phyloP scores from a whole-genome alignment of 768 basidiomycete genomes.

The Boletus coccyginus region DNA sequence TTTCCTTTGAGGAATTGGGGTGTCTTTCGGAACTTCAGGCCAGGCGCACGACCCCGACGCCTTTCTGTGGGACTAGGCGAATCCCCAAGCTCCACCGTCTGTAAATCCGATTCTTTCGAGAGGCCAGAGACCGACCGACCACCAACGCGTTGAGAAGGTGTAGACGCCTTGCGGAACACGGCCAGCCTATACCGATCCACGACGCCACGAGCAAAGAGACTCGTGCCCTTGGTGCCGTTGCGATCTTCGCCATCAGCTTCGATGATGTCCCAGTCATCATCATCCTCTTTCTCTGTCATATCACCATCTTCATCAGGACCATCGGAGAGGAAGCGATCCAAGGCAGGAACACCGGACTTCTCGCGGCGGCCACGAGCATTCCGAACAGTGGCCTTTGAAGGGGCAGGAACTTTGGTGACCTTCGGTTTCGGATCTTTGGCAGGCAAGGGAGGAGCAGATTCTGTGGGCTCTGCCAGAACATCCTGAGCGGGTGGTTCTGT shows the following conservation, averaged over 20 bases:
- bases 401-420: slow-evolving; percentile 12
- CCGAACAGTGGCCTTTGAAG: slow-evolving; percentile 22
- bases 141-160: slow-evolving; percentile 47
- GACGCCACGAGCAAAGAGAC: slow-evolving; percentile 87
- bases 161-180: slow-evolving; percentile 82
- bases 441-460: slow-evolving; percentile 27
- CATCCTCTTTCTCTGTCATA: slow-evolving; percentile 47
- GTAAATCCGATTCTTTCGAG: slow-evolving; percentile 52
- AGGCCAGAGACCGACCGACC: slow-evolving; percentile 55
- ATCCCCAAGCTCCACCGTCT: slow-evolving; percentile 36
- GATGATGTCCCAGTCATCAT: slow-evolving; percentile 92
- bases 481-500: slow-evolving; percentile 8
- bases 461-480: slow-evolving; percentile 12
- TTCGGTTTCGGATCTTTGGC: slow-evolving; percentile 34
- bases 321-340: slow-evolving; percentile 71
- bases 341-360: slow-evolving; percentile 78
- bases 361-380: slow-evolving; percentile 55
- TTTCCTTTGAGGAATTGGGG: slow-evolving; percentile 75
- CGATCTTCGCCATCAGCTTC: slow-evolving; percentile 81
- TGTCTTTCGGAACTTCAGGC: slow-evolving; percentile 69
- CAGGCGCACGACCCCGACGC: slow-evolving; percentile 65
- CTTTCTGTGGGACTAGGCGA: slow-evolving; percentile 49
- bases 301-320: slow-evolving; percentile 43
- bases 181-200: slow-evolving; percentile 84
- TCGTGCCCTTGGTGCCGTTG: slow-evolving; percentile 76